Evolutionary conservation across 345 rosid genomes (phyloP).

Genomic region (Clausena lansium): DNA sequence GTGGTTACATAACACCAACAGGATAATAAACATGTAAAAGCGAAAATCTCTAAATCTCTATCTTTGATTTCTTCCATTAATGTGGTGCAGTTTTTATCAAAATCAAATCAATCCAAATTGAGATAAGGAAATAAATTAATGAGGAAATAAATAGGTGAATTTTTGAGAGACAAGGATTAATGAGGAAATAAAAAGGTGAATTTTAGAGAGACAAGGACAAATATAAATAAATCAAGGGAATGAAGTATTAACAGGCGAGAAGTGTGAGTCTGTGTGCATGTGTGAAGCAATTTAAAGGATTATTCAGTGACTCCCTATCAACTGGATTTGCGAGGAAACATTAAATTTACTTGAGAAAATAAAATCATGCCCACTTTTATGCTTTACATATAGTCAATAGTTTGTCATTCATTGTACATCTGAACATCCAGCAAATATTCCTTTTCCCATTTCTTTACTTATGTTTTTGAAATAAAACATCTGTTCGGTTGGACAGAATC

Average conservation of each 20-base stretch:
- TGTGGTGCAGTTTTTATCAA: not conserved
- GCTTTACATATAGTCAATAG: not conserved
- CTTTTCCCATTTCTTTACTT: not conserved
- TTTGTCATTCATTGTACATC: not conserved
- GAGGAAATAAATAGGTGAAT: not conserved
- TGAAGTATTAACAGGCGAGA: not conserved
- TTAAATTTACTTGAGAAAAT: not conserved
- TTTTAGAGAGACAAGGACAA: not conserved
- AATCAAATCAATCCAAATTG: not conserved
- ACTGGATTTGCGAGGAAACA: not conserved
- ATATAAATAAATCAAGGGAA: not conserved
- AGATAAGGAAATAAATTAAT: not conserved
- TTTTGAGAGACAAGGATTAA: not conserved
- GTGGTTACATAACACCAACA: not conserved
- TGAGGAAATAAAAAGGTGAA: not conserved
- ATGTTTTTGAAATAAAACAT: not conserved
- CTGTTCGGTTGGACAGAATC: not conserved
- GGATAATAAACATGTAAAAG: not conserved
- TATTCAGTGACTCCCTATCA: not conserved
- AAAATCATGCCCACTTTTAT: not conserved
- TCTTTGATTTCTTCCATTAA: not conserved
- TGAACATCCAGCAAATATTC: not conserved
- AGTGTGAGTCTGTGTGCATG: not conserved
- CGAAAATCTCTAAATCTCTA: not conserved
- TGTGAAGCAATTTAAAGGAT: not conserved